Conservation (phyloP, 345 rosid genomes). For the Brassica cretica region DNA sequence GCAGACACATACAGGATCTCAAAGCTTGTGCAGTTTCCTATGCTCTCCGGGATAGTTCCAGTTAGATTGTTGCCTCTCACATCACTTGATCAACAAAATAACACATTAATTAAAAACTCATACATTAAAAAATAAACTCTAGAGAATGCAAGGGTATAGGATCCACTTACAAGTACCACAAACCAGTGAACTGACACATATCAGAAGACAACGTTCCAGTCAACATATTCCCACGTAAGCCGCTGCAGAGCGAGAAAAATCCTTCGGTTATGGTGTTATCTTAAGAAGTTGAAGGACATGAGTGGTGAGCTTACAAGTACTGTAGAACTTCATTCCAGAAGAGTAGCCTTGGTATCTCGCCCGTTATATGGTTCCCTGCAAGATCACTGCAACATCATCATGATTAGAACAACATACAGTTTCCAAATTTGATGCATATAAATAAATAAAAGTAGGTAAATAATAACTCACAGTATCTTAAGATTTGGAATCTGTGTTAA, state of each 20-base stretch:
- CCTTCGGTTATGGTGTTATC: too few relatives aligned
- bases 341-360: conserved; percentile 83
- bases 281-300: neutral
- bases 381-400: conserved; percentile 56
- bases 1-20: conserved; percentile 70
- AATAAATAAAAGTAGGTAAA: neutral
- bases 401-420: neutral
- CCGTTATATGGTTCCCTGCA: conserved; percentile 74
- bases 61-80: conserved; percentile 87
- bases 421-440: neutral
- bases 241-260: conserved; percentile 44
- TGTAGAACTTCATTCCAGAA: conserved; percentile 98
- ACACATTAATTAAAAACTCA: neutral
- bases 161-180: conserved; percentile 93
- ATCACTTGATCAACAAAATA: conserved; percentile 49
- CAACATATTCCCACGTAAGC: conserved; percentile 77
- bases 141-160: neutral
- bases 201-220: conserved; percentile 81
- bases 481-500: conserved; percentile 87
- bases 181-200: conserved; percentile 89
- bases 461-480: conserved; percentile 65
- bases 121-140: neutral
- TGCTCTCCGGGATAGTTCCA: conserved; percentile 78
- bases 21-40: conserved; percentile 97
- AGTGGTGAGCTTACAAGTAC: conserved; percentile 65